Evolutionary conservation across 805 yeast genomes (phyloP).

Genomic region (Candida quercuum): DNA sequence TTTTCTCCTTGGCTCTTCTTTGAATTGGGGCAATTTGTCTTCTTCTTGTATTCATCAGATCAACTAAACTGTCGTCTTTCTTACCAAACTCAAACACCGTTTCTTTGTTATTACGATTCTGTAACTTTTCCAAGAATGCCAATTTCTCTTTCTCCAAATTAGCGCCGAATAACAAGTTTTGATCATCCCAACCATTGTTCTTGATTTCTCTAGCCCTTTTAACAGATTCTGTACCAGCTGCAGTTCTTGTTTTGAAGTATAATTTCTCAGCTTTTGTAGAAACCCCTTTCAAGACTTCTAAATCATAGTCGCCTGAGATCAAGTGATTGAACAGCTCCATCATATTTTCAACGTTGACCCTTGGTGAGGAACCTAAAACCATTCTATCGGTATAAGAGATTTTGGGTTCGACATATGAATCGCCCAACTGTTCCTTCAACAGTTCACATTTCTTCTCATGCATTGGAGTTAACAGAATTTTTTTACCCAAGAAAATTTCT

Average conservation of each 20-base stretch:
- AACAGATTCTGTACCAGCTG: conserved; percentile 84
- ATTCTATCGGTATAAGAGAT: conserved; percentile 69
- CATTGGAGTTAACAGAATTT: conserved; percentile 66
- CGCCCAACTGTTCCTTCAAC: conserved; percentile 40
- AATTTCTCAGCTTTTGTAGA: conserved; percentile 84
- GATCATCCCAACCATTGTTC: conserved; percentile 82
- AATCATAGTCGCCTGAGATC: conserved; percentile 60
- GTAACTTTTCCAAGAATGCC: conserved; percentile 63
- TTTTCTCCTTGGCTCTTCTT: conserved; percentile 65
- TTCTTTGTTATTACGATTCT: conserved; percentile 68
- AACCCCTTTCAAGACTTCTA: conserved; percentile 59
- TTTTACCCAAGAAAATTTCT: conserved; percentile 84
- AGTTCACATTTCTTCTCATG: conserved; percentile 55
- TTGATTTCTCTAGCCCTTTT: conserved; percentile 78
- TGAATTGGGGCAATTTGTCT: conserved; percentile 86
- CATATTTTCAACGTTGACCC: conserved; percentile 61
- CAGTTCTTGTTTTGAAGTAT: conserved; percentile 76
- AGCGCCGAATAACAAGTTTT: conserved; percentile 72
- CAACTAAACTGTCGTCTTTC: conserved; percentile 61
- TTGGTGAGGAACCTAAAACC: conserved; percentile 79
- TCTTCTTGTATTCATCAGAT: conserved; percentile 83
- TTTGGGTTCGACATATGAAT: conserved; percentile 45
- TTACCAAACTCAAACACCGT: conserved; percentile 90
- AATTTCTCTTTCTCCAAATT: conserved; percentile 72
- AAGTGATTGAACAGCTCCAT: conserved; percentile 67